A percentile compares a stretch with the other conserved stretches of the same genome.
Evolutionary conservation across 2,329 filamentous ascomycete species (phyloP).

Genomic region (Botrytis sinoallii): DNA sequence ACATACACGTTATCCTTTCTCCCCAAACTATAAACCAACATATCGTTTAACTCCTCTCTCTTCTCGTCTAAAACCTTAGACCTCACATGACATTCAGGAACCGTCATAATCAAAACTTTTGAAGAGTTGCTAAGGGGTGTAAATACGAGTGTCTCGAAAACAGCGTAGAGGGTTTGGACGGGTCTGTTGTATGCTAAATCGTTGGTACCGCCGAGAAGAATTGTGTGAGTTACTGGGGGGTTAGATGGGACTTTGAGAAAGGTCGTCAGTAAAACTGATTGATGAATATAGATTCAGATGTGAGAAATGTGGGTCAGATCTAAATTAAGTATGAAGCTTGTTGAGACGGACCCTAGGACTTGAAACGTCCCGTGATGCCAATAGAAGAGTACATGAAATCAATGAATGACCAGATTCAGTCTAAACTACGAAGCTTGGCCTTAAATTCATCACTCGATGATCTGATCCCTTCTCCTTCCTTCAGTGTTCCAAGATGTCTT

Average conservation of each 20-base stretch:
- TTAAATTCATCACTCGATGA: background rate
- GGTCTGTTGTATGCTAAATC: slow-evolving; percentile 48
- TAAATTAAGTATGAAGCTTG: too few species aligned
- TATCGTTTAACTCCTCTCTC: slow-evolving; percentile 49
- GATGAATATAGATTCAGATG: slow-evolving; percentile 31
- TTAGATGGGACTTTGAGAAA: slow-evolving; percentile 7
- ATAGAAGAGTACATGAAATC: background rate
- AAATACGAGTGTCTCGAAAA: slow-evolving; percentile 48
- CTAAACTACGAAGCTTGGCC: background rate
- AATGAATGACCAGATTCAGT: background rate
- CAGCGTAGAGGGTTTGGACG: slow-evolving; percentile 45
- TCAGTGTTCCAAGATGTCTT: background rate
- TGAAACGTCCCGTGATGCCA: background rate
- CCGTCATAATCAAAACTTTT: slow-evolving; percentile 59
- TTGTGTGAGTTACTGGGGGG: slow-evolving; percentile 46
- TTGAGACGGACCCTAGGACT: background rate
- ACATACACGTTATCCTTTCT: slow-evolving; percentile 24
- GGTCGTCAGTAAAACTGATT: background rate
- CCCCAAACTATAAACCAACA: slow-evolving; percentile 41
- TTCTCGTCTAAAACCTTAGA: slow-evolving; percentile 37
- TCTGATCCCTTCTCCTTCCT: background rate
- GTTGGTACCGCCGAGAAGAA: slow-evolving; percentile 63
- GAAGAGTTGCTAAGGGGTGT: slow-evolving; percentile 47
- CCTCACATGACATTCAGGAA: slow-evolving; percentile 49
- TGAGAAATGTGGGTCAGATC: slow-evolving; percentile 39